These are phyloP conservation scores for Leccinum huronense DNA, from an alignment of 1,284 basidiomycete species.

Conservation along the genomic window DNA sequence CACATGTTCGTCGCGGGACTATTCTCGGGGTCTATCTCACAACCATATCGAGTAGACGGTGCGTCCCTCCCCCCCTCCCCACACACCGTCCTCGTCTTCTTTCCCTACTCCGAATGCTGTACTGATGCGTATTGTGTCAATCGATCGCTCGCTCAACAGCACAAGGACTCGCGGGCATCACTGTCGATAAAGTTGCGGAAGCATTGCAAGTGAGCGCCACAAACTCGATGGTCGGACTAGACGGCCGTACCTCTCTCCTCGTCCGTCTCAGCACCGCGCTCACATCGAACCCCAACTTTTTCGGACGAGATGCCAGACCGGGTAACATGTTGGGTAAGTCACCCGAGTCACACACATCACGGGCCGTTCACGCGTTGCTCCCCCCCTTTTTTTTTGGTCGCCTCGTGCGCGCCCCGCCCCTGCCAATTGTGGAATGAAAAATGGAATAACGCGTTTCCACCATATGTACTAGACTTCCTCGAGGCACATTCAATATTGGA, in stretches of 20 bases:
- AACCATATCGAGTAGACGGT: conserved; percentile 82
- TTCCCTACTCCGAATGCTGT: neutral
- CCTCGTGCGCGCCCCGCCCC: conserved; percentile 6
- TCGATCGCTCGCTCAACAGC: conserved; percentile 45
- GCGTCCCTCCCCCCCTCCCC: conserved; percentile 7
- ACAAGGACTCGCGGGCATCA: conserved; percentile 66
- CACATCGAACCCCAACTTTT: conserved; percentile 59
- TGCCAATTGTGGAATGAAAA: neutral
- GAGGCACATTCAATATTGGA: conserved; percentile 49
- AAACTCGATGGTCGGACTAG: conserved; percentile 90
- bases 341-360: conserved; percentile 16
- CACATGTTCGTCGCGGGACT: conserved; percentile 86
- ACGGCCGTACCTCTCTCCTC: conserved; percentile 81
- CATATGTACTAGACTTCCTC: conserved; percentile 61
- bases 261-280: conserved; percentile 73
- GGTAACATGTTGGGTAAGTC: conserved; percentile 75
- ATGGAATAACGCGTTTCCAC: conserved; percentile 5
- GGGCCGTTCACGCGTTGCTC: neutral
- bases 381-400: neutral
- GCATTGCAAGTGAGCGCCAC: conserved; percentile 78
- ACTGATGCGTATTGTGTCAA: conserved; percentile 4
- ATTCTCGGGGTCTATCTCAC: conserved; percentile 67
- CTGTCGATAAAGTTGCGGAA: conserved; percentile 56
- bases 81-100: neutral
- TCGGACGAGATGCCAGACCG: conserved; percentile 70